These are phyloP conservation scores for Elaeis oleifera DNA, from an alignment of 202 grass and related monocot species.

Conservation along the genomic window DNA sequence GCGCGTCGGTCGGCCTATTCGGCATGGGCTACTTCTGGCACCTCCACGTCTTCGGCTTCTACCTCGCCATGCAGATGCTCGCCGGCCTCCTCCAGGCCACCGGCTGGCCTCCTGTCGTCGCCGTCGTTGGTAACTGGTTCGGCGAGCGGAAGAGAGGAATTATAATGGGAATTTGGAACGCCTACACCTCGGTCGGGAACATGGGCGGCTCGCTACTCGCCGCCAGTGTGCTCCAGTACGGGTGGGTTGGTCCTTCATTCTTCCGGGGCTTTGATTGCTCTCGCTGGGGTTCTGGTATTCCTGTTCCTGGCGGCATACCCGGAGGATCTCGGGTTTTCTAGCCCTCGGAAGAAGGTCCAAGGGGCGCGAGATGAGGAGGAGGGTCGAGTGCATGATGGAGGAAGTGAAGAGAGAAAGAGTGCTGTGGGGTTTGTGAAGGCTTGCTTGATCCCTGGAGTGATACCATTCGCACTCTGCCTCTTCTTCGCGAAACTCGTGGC, in stretches of 20 bases:
- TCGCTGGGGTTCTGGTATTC: slow-evolving; percentile 36
- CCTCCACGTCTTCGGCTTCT: slow-evolving; percentile 45
- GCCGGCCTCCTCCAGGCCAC: slow-evolving; percentile 47
- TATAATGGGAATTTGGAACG: slow-evolving; percentile 70
- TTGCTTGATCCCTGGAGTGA: slow-evolving; percentile 38
- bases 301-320: slow-evolving; percentile 52
- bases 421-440: slow-evolving; percentile 32
- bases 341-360: neutral
- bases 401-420: neutral
- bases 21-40: slow-evolving; percentile 43
- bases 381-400: slow-evolving; percentile 25
- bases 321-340: slow-evolving; percentile 32
- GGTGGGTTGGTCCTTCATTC: slow-evolving; percentile 67
- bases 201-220: slow-evolving; percentile 52
- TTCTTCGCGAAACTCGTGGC: slow-evolving; percentile 70
- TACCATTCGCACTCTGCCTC: slow-evolving; percentile 52
- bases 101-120: slow-evolving; percentile 59
- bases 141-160: slow-evolving; percentile 38
- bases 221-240: slow-evolving; percentile 37
- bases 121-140: slow-evolving; percentile 71
- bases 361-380: slow-evolving; percentile 18
- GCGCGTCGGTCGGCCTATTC: slow-evolving; percentile 38
- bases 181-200: slow-evolving; percentile 61
- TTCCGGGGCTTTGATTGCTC: slow-evolving; percentile 37
- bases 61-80: slow-evolving; percentile 39